These are phyloP conservation scores for Verticillium nubilum DNA, from an alignment of 2,329 filamentous ascomycete species.

Conservation along the genomic window DNA sequence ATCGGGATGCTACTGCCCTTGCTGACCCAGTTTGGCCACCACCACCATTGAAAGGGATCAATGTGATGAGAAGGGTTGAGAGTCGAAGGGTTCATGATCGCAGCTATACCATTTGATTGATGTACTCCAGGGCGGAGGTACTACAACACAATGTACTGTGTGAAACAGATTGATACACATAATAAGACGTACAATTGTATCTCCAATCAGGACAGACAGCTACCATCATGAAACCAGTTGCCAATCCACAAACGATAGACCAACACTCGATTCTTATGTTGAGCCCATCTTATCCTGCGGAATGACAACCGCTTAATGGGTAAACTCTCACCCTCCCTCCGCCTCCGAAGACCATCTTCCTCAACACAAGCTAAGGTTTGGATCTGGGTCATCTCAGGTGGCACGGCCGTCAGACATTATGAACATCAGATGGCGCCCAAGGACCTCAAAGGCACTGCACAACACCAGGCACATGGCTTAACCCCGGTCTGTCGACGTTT, in stretches of 20 bases:
- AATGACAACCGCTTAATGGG: too few relatives aligned
- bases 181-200: too few relatives aligned
- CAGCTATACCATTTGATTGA: background rate
- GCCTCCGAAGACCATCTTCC: background rate
- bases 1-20: slow-evolving; percentile 74
- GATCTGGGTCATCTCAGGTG: background rate
- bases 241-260: too few relatives aligned
- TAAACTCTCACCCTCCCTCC: too few relatives aligned
- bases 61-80: background rate
- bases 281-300: too few relatives aligned
- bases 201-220: too few relatives aligned
- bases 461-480: background rate
- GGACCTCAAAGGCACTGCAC: background rate
- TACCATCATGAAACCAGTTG: too few relatives aligned
- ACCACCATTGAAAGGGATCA: slow-evolving; percentile 36
- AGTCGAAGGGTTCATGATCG: background rate
- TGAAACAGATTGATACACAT: too few relatives aligned
- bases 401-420: background rate
- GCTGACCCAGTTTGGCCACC: slow-evolving; percentile 72
- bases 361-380: background rate
- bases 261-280: too few relatives aligned
- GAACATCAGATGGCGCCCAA: background rate
- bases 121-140: background rate
- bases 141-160: too few relatives aligned
- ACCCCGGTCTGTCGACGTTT: background rate